Percentiles rank a stretch among this genome's conserved stretches.
Evolutionary conservation across 108 stramenopile genomes (phyloP).

Genomic region (Skeletonema marinoi): DNA sequence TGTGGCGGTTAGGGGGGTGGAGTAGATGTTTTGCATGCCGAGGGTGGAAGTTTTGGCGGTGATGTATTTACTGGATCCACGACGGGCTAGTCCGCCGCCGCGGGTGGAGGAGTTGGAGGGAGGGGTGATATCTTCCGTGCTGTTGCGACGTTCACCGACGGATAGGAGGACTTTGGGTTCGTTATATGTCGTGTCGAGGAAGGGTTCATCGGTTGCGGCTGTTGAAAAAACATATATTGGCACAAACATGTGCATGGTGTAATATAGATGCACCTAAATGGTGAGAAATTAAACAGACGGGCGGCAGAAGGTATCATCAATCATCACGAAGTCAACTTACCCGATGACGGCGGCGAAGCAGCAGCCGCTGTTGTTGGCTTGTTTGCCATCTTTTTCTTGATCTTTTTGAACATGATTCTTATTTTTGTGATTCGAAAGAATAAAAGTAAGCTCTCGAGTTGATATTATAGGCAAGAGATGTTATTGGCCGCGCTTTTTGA

Average conservation of each 20-base stretch:
- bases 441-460: too few species aligned
- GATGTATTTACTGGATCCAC: neutral
- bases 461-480: too few species aligned
- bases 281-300: neutral
- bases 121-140: neutral
- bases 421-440: too few species aligned
- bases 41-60: neutral
- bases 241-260: too few species aligned
- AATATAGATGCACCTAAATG: neutral
- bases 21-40: conserved; percentile 22
- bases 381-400: neutral
- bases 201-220: too few species aligned
- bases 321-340: neutral
- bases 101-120: neutral
- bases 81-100: neutral
- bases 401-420: neutral
- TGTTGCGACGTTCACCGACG: neutral
- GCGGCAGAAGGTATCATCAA: neutral
- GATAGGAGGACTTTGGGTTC: neutral
- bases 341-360: neutral
- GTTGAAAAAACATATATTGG: too few species aligned
- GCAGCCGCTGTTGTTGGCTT: neutral
- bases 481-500: too few species aligned
- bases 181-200: neutral
- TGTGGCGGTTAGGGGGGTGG: conserved; percentile 16